phyloP scores from a whole-genome alignment of 1,284 basidiomycete genomes.

The Vanrija humicola region DNA sequence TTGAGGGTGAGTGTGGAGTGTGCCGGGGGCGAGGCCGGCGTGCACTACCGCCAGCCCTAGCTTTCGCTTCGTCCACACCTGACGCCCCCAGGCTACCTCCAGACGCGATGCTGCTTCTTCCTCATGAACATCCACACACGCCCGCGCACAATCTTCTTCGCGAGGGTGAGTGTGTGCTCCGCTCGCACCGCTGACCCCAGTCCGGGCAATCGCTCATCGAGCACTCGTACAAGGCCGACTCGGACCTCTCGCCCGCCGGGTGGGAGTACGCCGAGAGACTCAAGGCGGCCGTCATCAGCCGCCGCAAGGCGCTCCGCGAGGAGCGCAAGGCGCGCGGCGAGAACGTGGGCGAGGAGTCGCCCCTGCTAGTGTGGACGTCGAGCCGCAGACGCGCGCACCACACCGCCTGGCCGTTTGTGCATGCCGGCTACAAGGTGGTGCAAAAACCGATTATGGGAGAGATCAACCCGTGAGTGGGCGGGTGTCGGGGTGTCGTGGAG shows the following conservation, averaged over 20 bases:
- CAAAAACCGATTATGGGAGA: constrained; percentile 95
- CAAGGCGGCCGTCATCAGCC: constrained; percentile 76
- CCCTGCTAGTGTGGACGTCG: constrained; percentile 91
- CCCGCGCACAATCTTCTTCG: constrained; percentile 87
- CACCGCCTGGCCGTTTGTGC: constrained; percentile 91
- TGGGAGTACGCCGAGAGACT: constrained; percentile 89
- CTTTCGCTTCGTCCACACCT: not conserved
- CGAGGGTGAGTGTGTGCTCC: constrained; percentile 59
- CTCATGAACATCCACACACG: constrained; percentile 97
- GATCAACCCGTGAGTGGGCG: constrained; percentile 70
- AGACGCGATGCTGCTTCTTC: constrained; percentile 72
- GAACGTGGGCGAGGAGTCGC: constrained; percentile 56
- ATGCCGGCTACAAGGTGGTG: constrained; percentile 67
- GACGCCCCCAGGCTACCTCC: constrained; percentile 49
- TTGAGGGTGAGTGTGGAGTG: constrained; percentile 43
- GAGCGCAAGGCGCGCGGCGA: constrained; percentile 60
- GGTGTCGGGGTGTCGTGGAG: too few species aligned
- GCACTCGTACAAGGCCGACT: constrained; percentile 98
- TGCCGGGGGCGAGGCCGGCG: not conserved
- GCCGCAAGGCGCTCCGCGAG: constrained; percentile 57
- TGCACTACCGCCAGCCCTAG: too few species aligned
- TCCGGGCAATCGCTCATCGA: constrained; percentile 95
- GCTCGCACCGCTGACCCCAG: constrained; percentile 37
- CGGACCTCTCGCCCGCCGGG: constrained; percentile 88
- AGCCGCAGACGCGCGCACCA: constrained; percentile 87